Evolutionary conservation across 306 rosid species (phyloP).

Genomic region (Inga laurina): DNA sequence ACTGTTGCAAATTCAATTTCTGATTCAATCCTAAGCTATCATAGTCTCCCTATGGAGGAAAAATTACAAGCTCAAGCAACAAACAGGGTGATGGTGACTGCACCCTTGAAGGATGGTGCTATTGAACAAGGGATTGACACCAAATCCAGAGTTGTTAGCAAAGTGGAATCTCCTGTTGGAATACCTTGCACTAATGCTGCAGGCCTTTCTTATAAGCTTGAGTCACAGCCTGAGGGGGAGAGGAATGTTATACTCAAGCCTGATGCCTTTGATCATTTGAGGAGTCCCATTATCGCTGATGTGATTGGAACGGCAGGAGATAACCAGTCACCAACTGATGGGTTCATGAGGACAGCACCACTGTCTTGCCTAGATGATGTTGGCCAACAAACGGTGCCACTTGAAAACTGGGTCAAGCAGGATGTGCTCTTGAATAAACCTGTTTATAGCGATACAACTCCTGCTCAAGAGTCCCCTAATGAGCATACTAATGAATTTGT

Average conservation of each 20-base stretch:
- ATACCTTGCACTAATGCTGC: slow-evolving; percentile 37
- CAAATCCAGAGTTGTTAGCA: slow-evolving; percentile 46
- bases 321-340: slow-evolving; percentile 43
- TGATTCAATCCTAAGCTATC: slow-evolving; percentile 49
- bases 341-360: slow-evolving; percentile 38
- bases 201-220: slow-evolving; percentile 39
- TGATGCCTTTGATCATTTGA: slow-evolving; percentile 38
- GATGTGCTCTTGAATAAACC: slow-evolving; percentile 36
- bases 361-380: slow-evolving; percentile 46
- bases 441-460: slow-evolving; percentile 37
- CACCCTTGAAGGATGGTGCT: slow-evolving; percentile 49
- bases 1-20: slow-evolving; percentile 42
- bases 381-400: slow-evolving; percentile 38
- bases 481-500: slow-evolving; percentile 43
- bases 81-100: slow-evolving; percentile 47
- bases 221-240: slow-evolving; percentile 46
- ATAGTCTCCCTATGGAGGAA: slow-evolving; percentile 59
- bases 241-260: slow-evolving; percentile 39
- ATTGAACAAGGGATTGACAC: slow-evolving; percentile 53
- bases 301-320: slow-evolving; percentile 46
- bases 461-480: slow-evolving; percentile 45
- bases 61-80: slow-evolving; percentile 47
- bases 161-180: slow-evolving; percentile 49
- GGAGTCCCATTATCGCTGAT: slow-evolving; percentile 39
- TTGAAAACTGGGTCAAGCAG: slow-evolving; percentile 46